Base-by-base conservation (phyloP, 805 yeast species). In the Pichia nakasei region DNA sequence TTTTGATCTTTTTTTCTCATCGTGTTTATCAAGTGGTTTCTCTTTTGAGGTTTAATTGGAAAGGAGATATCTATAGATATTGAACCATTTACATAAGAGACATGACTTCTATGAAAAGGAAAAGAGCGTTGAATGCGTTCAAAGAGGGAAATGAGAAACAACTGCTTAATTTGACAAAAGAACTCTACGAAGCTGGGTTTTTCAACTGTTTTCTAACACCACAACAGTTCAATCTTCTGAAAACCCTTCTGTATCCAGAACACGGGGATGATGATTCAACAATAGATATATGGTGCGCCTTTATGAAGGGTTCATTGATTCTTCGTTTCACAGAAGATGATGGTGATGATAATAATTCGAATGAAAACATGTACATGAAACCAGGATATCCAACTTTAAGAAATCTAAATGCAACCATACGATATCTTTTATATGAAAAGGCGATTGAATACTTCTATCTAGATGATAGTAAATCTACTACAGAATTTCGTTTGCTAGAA, bases 341-440 rank as follows among this genome's bases (percentile, higher is more conserved):
- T 9, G 53, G 52, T 5, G 50, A 47, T 17, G 56, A 43, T 17
- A 35, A 32, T 4, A 65, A 67, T 19, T 60, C 65, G 3, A 49
- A 50, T 37, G 47, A 50, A 15, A 68, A 64, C 38, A 55, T 68
- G 49, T 76, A 65, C 47, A 62, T 68, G 46, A 72, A 63, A 58
- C 73, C 65, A 26, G 78, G 78, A 1, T 50, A 60, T 9, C 68
- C 66, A 13, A 68, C 76, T 9, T 64, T 75, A 1, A 68, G 82
- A 58, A 64, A 78, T 60, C 49, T 83, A 35, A 81, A 87, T 6
- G 64, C 82, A 39, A 45, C 47, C n/a, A 22, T 45, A 40, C 66
- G 91, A 49, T 82, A 81, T 51, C 69, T 82, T 12, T 63, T 84
- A 21, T 84, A 85, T 77, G 89, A 83, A 53, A 78, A 75, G 56